Evolutionary conservation across 352 stramenopile species (phyloP), one percentile per base, ranked within the genome.

Genomic region (Sclerospora graminicola): DNA sequence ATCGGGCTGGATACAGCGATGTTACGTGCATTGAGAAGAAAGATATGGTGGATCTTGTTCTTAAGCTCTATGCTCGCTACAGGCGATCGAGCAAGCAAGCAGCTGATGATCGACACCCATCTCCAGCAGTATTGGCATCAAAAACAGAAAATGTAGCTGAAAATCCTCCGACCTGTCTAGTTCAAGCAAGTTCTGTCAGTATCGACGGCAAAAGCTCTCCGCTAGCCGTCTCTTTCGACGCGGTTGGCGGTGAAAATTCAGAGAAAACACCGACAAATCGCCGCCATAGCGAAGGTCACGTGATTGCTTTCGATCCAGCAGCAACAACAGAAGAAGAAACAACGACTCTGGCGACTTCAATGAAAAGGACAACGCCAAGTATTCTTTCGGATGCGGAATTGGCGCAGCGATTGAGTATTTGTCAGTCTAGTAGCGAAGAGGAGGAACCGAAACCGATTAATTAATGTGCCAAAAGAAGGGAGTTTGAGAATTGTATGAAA

Each of bases 1-100:
- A 74, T 15, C 68, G 75, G 14, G 77, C 71, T 0, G 77, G 78
- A 6, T 86, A 86, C 32, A 77, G 71, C 19, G 72, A 87, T 41
- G 58, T 80, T 11, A 65, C 76, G 21, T 84, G 78, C 36, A 76
- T 92, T 29, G 80, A 92, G 50, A 92, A 89, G 54, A 63, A 68
- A 31, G 80, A 92, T 18, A 63, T 92, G 28, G 63, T 92, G 34
- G 74, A 89, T 8, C 65, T 92, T n/a, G 75, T 89, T 27, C 54
- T 87, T 14, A 88, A 87, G 54, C 62, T 91, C 0, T 80, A 89
- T 42, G 56, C 61, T 10, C 69, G 74, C n/a, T 81, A 85, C 41
- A 58, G 65, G 38, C 57, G 65, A 39, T 77, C 69, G 19, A 76
- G 63, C 39, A 72, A 68, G n/a, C 58, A 78, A 27, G 45, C 59